These are phyloP conservation scores for Cryphonectria japonica DNA, from an alignment of 2,329 filamentous ascomycete species.

Conservation along the genomic window DNA sequence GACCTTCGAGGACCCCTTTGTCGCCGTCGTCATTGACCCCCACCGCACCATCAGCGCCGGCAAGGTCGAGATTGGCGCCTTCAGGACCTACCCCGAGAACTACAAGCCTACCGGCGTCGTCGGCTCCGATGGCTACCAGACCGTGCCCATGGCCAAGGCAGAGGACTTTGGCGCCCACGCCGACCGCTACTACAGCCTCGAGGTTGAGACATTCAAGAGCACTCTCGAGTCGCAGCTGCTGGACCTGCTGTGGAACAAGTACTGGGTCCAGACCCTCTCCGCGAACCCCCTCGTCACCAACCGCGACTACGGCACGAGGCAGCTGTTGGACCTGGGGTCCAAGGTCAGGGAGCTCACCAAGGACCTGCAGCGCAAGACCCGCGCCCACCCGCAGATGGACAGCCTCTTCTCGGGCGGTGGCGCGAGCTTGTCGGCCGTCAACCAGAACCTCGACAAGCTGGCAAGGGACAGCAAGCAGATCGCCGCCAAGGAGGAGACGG, in stretches of 20 bases:
- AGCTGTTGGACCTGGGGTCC: slow-evolving; percentile 83
- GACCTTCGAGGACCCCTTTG: slow-evolving; percentile 83
- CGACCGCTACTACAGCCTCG: slow-evolving; percentile 86
- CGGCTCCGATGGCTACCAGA: slow-evolving; percentile 64
- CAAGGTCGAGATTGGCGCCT: slow-evolving; percentile 96
- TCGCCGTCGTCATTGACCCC: slow-evolving; percentile 94
- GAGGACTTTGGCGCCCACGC: slow-evolving; percentile 95
- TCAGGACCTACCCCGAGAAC: slow-evolving; percentile 82
- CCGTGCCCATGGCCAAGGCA: slow-evolving; percentile 89
- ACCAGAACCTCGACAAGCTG: slow-evolving; percentile 62
- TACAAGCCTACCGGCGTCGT: slow-evolving; percentile 56
- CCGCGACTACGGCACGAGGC: slow-evolving; percentile 88
- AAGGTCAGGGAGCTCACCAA: slow-evolving; percentile 73
- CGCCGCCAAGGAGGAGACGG: slow-evolving; percentile 64
- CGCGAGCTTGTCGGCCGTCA: slow-evolving; percentile 37
- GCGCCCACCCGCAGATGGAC: slow-evolving; percentile 34
- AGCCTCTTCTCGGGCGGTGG: slow-evolving; percentile 31
- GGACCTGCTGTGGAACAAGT: slow-evolving; percentile 96
- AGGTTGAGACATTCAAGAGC: slow-evolving; percentile 94
- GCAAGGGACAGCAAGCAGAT: slow-evolving; percentile 65
- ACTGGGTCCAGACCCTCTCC: slow-evolving; percentile 95
- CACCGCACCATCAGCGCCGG: slow-evolving; percentile 93
- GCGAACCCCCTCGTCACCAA: slow-evolving; percentile 90
- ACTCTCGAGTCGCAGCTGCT: slow-evolving; percentile 85
- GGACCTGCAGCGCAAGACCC: slow-evolving; percentile 39